Evolutionary conservation across 1,139 yeast genomes (phyloP).

Genomic region (Scheffersomyces segobiensis): DNA sequence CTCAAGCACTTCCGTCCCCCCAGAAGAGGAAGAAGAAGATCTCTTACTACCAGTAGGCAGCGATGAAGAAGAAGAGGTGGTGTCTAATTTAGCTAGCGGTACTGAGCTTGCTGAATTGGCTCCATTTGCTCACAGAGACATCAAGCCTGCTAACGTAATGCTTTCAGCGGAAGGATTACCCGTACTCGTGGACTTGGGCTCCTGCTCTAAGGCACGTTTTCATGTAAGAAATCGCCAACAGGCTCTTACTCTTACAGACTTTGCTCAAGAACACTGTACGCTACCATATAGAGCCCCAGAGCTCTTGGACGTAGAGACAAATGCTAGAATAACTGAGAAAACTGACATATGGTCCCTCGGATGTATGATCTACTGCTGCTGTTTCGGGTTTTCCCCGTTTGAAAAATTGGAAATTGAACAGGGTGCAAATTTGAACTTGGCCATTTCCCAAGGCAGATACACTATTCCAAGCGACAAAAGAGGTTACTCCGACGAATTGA

Average conservation of each 20-base stretch:
- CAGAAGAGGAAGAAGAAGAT: slow-evolving; percentile 30
- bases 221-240: slow-evolving; percentile 60
- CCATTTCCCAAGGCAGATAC: slow-evolving; percentile 72
- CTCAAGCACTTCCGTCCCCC: slow-evolving; percentile 20
- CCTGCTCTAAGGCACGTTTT: slow-evolving; percentile 66
- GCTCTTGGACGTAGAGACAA: slow-evolving; percentile 71
- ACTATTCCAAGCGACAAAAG: slow-evolving; percentile 55
- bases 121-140: slow-evolving; percentile 83
- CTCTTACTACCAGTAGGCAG: slow-evolving; percentile 23
- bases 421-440: slow-evolving; percentile 80
- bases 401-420: slow-evolving; percentile 77
- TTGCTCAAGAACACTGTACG: slow-evolving; percentile 84
- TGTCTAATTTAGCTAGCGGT: slow-evolving; percentile 12
- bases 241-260: slow-evolving; percentile 75
- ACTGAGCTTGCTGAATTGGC: slow-evolving; percentile 59
- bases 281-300: slow-evolving; percentile 92
- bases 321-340: slow-evolving; percentile 61
- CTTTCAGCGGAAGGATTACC: slow-evolving; percentile 71
- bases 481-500: slow-evolving; percentile 54
- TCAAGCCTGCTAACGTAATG: slow-evolving; percentile 90
- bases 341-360: slow-evolving; percentile 94
- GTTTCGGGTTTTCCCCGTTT: slow-evolving; percentile 84
- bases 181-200: slow-evolving; percentile 82
- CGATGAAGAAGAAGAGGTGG: slow-evolving; percentile 18
- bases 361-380: slow-evolving; percentile 72